Conservation (phyloP, 176 grass and related monocot genomes). For the Rhynchospora breviuscula region DNA sequence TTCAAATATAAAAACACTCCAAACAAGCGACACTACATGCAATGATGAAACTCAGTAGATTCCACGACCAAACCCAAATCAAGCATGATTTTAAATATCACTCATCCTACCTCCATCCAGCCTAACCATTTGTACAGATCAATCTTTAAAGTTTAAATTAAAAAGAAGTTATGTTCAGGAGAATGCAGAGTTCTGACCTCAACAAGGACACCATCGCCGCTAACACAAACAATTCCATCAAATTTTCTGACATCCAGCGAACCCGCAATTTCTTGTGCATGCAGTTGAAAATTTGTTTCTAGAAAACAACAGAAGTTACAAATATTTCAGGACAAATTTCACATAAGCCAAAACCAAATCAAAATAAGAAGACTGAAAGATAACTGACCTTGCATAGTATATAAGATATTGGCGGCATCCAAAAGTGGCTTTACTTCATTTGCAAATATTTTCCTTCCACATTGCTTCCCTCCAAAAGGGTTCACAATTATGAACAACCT, state of each 20-base stretch:
- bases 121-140: not conserved
- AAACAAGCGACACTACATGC: not conserved
- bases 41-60: not conserved
- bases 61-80: not conserved
- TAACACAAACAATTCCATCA: constrained; percentile 92
- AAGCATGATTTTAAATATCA: not conserved
- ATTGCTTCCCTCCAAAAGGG: constrained; percentile 86
- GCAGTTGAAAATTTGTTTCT: constrained; percentile 84
- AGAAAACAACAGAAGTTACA: constrained; percentile 17
- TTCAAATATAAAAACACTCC: not conserved
- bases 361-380: not conserved
- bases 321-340: not conserved
- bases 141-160: not conserved
- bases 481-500: constrained; percentile 82
- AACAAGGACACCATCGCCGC: constrained; percentile 90
- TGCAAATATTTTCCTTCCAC: constrained; percentile 53
- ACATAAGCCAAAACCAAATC: not conserved
- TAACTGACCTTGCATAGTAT: constrained; percentile 72
- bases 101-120: not conserved
- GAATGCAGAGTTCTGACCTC: constrained; percentile 57
- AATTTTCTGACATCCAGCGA: constrained; percentile 71
- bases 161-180: not conserved
- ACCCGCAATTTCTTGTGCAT: constrained; percentile 79
- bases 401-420: constrained; percentile 61
- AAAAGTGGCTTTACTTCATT: constrained; percentile 65